phyloP scores from a whole-genome alignment of 225 moss, liverwort and hornwort species.

The Straminergon stramineum region DNA sequence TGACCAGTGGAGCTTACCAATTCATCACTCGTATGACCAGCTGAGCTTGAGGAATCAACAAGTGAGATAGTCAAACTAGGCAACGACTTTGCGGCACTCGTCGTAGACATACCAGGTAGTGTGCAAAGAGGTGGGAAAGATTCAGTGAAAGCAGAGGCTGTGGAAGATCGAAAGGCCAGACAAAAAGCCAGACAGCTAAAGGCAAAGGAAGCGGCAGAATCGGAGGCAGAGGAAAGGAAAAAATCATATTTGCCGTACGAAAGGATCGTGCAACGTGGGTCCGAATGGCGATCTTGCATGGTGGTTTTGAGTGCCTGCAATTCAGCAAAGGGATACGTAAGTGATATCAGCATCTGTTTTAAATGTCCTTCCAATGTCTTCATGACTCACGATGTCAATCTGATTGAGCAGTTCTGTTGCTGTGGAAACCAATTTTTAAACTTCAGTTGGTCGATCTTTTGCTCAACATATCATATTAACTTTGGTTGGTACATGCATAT shows the following conservation, averaged over 20 bases:
- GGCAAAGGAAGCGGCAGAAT: neutral
- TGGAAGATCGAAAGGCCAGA: neutral
- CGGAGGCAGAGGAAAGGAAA: neutral
- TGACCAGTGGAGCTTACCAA: neutral
- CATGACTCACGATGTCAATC: neutral
- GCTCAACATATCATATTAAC: neutral
- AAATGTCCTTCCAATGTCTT: neutral
- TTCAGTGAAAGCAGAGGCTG: neutral
- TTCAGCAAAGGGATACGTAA: conserved; percentile 1
- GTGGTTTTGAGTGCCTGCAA: conserved; percentile 16
- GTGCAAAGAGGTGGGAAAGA: neutral
- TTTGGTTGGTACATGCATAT: neutral
- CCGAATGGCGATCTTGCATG: neutral
- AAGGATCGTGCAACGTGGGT: neutral
- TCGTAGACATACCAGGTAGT: neutral
- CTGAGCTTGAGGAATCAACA: neutral
- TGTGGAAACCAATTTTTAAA: neutral
- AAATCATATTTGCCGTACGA: neutral
- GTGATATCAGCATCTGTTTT: neutral
- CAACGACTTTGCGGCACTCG: neutral
- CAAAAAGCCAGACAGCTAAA: neutral
- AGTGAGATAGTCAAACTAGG: neutral
- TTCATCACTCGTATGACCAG: neutral
- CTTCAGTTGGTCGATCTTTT: neutral
- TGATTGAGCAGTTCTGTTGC: neutral